Base-by-base conservation (phyloP, 2,329 filamentous ascomycete species). In the Verticillium nonalfalfae region DNA sequence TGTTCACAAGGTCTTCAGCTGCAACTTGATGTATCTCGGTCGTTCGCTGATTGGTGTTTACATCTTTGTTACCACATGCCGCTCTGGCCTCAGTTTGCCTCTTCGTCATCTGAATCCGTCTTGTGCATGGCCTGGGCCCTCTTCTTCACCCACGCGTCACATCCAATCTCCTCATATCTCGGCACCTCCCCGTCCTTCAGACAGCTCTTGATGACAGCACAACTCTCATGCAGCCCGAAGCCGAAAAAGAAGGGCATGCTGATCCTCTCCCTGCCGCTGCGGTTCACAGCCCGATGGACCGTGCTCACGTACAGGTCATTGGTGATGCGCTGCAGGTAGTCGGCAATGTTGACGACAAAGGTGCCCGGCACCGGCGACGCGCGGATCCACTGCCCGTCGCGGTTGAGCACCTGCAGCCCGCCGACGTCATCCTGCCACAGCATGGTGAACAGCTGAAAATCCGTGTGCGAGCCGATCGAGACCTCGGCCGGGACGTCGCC, bases 311-410 rank as follows among this genome's bases (percentile, higher is more conserved):
- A 83, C 56, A 70, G 61, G 18, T 78, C 80, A 60, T 83, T 83
- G 1, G 79, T 81, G 70, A 78, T 79, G 15, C 80, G 74, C 74
- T 80, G 79, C 63, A 83, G 68, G 59, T 77, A 80, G 65, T 83
- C 79, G 6, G 75, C 81, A 18, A 83, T 77, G 59, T 83, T 83
- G n/a, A 83, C 78, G 15, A 83, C 78, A 56, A 82, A 74, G 0
- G 79, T 74, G 1, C 73, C 76, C 1, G 73, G 71, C 1, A 79
- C 67, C 2, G 79, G 76, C 4, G 66, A 64, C 0, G 78, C 77
- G 7, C 72, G 70, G 36, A 81, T 69, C 79, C 79, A 82, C 52
- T 76, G 64, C 13, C 73, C 65, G 63, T 74, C 61, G 0, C 67
- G 68, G 40, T 76, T 74, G 45, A 79, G 68, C 0, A 82, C 77